Evolutionary conservation across 805 yeast genomes (phyloP).

Genomic region (Ogataea ganodermae): DNA sequence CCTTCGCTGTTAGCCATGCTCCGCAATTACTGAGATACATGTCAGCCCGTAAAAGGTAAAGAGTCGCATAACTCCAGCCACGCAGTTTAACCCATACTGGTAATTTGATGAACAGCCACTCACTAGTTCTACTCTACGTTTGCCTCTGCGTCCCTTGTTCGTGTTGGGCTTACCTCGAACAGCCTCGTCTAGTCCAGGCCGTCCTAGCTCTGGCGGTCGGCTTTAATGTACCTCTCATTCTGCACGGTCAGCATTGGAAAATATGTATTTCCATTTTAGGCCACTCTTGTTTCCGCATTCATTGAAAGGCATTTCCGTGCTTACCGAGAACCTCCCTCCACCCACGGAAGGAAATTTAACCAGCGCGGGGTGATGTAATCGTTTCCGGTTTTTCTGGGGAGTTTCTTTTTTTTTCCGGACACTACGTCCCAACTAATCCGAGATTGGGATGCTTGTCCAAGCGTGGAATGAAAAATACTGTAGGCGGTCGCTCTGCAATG

Average conservation of each 20-base stretch:
- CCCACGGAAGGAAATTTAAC: not conserved
- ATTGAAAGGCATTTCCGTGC: slow-evolving; percentile 4
- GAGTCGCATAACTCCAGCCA: not conserved
- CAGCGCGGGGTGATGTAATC: slow-evolving; percentile 8
- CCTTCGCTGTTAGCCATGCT: not conserved
- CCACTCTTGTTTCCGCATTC: slow-evolving; percentile 4
- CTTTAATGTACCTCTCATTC: not conserved
- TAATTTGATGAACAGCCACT: not conserved
- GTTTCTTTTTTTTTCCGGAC: not conserved
- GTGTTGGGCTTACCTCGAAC: not conserved
- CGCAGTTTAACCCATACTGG: not conserved
- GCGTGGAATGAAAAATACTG: not conserved
- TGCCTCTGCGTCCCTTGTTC: not conserved
- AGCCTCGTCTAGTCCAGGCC: slow-evolving; percentile 3
- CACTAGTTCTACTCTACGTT: not conserved
- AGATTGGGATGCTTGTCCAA: not conserved
- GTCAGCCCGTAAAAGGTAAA: not conserved
- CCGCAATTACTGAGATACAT: not conserved
- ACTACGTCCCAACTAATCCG: slow-evolving; percentile 4
- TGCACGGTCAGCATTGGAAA: slow-evolving; percentile 2
- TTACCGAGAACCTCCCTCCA: slow-evolving; percentile 6
- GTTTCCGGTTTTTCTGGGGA: slow-evolving; percentile 7
- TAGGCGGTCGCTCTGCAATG: not conserved
- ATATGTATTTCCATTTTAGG: slow-evolving; percentile 1
- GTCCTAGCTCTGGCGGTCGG: not conserved